Base-by-base conservation (phyloP, 2,329 filamentous ascomycete genomes). In the Ceratocystis eucalypticola region DNA sequence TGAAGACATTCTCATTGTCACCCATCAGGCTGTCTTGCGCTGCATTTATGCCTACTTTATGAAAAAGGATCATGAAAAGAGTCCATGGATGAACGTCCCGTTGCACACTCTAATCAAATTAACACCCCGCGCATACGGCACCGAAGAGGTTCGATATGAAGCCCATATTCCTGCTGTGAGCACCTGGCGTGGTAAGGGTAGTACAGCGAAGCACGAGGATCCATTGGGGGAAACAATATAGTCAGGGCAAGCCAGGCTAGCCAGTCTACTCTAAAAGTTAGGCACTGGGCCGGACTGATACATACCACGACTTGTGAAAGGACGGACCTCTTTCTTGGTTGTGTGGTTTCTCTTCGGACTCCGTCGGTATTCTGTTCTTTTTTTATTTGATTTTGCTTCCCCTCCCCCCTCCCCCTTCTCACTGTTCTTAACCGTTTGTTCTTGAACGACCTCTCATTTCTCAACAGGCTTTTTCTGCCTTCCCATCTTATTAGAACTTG, bases 41-140 rank as follows among this genome's bases (percentile, higher is more conserved):
- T 99, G 94, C 79, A 96, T 99, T 72, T 99, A 97, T 74, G 91
- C 94, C 37, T 99, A 99, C 76, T 99, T 97, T 76, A 96, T 96
- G 88, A 96, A 97, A 73, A 91, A 94, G 72, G 88, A 91, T 65
- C 94, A 97, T 76, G 86, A 92, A 71, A 84, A 90, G 76, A 94
- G 89, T 70, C 94, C 94, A 0, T 99, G 94, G 94, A 96, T 97
- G 89, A 93, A 96, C 73, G 94, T 99, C 7, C 94, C 94, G 5
- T 81, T 99, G 69, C 94, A 99, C 75, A 96, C 91, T 7, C 81
- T 99, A 61, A 97, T 99, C 78, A 96, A 96, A 78, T 82, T 99
- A 64, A 97, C 94, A 5, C 94, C 94, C 1, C 86, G 90, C 69
- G 94, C 94, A 6, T 99, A 99, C 75, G 89, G 89, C 62, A 99